Evolutionary conservation across 2,329 filamentous ascomycete species (phyloP).

Genomic region (Mycosphaerella sp.): DNA sequence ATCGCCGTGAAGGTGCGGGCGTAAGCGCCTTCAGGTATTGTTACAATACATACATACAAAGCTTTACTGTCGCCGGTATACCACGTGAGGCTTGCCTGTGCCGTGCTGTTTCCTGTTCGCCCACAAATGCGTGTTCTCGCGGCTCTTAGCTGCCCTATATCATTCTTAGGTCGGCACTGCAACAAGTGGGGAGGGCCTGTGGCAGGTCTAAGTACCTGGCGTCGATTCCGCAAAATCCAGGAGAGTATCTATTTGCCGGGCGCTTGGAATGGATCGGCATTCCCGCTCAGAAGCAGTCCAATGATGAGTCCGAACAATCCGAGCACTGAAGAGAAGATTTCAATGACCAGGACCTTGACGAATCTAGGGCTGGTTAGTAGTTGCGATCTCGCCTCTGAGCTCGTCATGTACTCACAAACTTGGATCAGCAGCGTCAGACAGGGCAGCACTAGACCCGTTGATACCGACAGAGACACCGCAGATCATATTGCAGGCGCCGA

Average conservation of each 20-base stretch:
- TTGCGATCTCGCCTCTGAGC: background rate
- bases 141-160: no score
- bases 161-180: no score
- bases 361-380: slow-evolving; percentile 54
- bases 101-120: background rate
- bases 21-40: background rate
- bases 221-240: background rate
- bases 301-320: slow-evolving; percentile 96
- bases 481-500: slow-evolving; percentile 91
- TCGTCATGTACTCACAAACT: slow-evolving; percentile 60
- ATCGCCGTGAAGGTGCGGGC: no score
- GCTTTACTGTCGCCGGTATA: slow-evolving; percentile 5
- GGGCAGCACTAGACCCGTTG: slow-evolving; percentile 91
- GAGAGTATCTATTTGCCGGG: slow-evolving; percentile 6
- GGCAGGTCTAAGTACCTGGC: background rate
- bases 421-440: slow-evolving; percentile 91
- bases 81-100: background rate
- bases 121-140: slow-evolving; percentile 3
- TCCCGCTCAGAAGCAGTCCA: slow-evolving; percentile 78
- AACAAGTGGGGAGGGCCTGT: no score
- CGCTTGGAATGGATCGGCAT: slow-evolving; percentile 65
- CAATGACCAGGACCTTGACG: slow-evolving; percentile 97
- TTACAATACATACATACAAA: slow-evolving; percentile 11
- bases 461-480: slow-evolving; percentile 97
- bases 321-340: slow-evolving; percentile 97